A percentile compares a stretch with the other conserved stretches of the same genome.
phyloP scores from a whole-genome alignment of 148 eudicot genomes.

The Heliamphora exappendiculata region DNA sequence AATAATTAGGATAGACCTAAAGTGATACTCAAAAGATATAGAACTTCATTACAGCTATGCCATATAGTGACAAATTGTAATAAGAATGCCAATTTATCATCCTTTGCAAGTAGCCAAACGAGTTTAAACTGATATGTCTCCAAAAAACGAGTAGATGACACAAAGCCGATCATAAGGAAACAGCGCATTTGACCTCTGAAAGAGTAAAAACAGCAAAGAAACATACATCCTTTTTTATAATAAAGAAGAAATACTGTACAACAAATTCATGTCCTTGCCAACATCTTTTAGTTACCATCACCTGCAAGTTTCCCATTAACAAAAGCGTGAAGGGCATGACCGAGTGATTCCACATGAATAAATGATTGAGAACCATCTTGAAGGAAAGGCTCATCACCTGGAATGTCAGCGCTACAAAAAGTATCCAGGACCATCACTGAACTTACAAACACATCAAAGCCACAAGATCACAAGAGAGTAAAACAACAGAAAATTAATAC shows the following conservation, averaged over 20 bases:
- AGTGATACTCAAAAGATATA: not conserved
- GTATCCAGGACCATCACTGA: not conserved
- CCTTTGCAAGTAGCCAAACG: not conserved
- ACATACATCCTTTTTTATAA: not conserved
- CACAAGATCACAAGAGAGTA: constrained; percentile 7
- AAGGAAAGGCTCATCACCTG: constrained; percentile 62
- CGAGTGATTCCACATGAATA: constrained; percentile 74
- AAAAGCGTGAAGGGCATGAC: constrained; percentile 78
- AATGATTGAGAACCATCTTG: constrained; percentile 59
- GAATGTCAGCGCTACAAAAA: constrained; percentile 40
- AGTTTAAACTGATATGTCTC: not conserved
- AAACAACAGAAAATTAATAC: constrained; percentile 23
- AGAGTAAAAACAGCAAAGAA: not conserved
- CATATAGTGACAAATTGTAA: not conserved
- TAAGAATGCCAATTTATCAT: not conserved
- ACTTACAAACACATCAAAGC: not conserved
- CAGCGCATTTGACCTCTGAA: not conserved
- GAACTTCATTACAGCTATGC: not conserved
- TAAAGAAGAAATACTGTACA: not conserved
- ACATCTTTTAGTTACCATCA: constrained; percentile 14
- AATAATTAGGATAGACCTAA: not conserved
- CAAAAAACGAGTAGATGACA: not conserved
- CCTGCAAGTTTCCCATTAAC: constrained; percentile 76
- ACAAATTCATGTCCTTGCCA: not conserved
- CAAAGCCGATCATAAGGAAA: not conserved